phyloP scores from a whole-genome alignment of 2,329 filamentous ascomycete genomes.

The Pseudogymnoascus sp. region DNA sequence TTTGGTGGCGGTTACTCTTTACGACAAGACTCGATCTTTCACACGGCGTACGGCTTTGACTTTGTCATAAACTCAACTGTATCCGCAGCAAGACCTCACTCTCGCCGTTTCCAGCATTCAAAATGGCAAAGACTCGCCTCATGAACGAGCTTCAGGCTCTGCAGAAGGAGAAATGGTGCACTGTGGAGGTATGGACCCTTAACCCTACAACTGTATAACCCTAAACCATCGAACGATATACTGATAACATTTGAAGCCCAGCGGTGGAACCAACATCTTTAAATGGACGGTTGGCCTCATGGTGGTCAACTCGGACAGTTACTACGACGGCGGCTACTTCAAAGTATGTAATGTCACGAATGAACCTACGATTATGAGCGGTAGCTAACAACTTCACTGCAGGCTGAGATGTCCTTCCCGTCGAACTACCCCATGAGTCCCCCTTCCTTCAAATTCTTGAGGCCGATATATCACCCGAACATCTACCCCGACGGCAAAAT shows the following conservation, averaged over 20 bases:
- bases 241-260: slow-evolving; percentile 36
- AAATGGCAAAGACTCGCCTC: slow-evolving; percentile 65
- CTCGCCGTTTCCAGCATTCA: slow-evolving; percentile 25
- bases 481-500: slow-evolving; percentile 84
- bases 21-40: not conserved
- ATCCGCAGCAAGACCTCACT: slow-evolving; percentile 5
- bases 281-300: slow-evolving; percentile 83
- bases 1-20: not conserved
- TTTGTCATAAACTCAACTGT: not conserved
- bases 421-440: slow-evolving; percentile 84
- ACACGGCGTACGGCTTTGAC: not conserved
- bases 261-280: slow-evolving; percentile 75
- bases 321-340: slow-evolving; percentile 90
- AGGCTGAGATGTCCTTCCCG: slow-evolving; percentile 80
- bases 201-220: not conserved
- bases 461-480: slow-evolving; percentile 83
- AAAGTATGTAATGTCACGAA: slow-evolving; percentile 40
- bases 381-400: slow-evolving; percentile 9
- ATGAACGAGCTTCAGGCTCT: slow-evolving; percentile 82
- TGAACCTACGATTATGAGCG: not conserved
- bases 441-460: slow-evolving; percentile 78
- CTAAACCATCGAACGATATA: not conserved
- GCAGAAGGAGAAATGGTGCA: slow-evolving; percentile 85
- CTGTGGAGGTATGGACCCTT: slow-evolving; percentile 60
- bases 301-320: slow-evolving; percentile 84